Conservation (phyloP, 306 rosid species). For the cucumber (Cucumis sativus) region DNA sequence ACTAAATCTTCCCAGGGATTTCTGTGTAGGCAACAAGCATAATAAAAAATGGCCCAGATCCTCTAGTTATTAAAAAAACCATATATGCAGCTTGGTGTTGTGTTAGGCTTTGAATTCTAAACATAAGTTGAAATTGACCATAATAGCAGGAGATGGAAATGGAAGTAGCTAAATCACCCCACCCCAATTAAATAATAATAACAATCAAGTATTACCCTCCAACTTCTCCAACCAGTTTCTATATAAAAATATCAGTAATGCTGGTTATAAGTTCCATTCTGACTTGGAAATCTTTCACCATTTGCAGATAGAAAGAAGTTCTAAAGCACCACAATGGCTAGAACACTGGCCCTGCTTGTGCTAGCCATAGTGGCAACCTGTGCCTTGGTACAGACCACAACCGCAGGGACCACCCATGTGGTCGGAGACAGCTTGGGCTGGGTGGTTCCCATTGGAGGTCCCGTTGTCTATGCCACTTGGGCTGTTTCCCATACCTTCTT, state of each 20-base stretch:
- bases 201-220: not conserved
- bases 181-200: not conserved
- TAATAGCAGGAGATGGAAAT: not conserved
- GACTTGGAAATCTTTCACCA: not conserved
- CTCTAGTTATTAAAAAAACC: not conserved
- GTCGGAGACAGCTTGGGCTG: constrained; percentile 9
- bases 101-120: not conserved
- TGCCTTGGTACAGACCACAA: not conserved
- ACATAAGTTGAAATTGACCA: not conserved
- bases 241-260: not conserved
- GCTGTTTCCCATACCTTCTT: not conserved
- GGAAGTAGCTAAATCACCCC: not conserved
- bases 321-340: not conserved
- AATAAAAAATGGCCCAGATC: not conserved
- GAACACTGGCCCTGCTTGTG: not conserved
- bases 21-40: too few relatives aligned
- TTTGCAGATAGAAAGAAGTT: not conserved
- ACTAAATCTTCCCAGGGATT: too few relatives aligned
- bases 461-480: constrained; percentile 8
- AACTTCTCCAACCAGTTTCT: not conserved
- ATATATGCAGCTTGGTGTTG: not conserved
- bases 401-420: constrained; percentile 2
- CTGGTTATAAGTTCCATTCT: not conserved
- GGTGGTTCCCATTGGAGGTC: not conserved
- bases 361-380: not conserved